These are phyloP conservation scores for Heimioporus punctisporus DNA, from an alignment of 1,284 basidiomycete species.

Conservation along the genomic window DNA sequence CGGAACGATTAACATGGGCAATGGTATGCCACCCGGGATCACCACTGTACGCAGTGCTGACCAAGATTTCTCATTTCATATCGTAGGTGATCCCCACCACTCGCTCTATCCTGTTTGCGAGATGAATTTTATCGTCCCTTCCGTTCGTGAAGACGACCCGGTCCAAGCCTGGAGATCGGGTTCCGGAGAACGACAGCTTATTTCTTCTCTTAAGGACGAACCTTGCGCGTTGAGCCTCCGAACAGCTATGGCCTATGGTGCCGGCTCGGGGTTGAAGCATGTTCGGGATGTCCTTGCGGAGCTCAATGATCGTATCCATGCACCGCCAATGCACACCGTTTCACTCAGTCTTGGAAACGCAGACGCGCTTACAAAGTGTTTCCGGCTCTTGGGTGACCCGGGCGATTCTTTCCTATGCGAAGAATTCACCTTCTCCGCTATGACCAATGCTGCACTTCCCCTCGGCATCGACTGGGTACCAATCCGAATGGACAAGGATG, in stretches of 20 bases:
- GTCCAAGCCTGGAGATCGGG: constrained; percentile 30
- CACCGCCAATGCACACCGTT: constrained; percentile 31
- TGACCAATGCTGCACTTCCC: constrained; percentile 40
- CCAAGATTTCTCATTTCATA: neutral
- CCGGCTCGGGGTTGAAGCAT: constrained; percentile 28
- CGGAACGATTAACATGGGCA: constrained; percentile 37
- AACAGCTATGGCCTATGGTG: constrained; percentile 32
- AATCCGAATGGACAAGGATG: constrained; percentile 56
- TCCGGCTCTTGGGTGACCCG: constrained; percentile 44
- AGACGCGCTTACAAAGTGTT: constrained; percentile 40
- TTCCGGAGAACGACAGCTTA: constrained; percentile 26
- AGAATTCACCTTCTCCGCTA: constrained; percentile 46
- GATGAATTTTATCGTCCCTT: constrained; percentile 34
- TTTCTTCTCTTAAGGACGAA: constrained; percentile 30
- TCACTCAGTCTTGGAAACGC: constrained; percentile 38
- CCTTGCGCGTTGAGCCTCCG: constrained; percentile 29
- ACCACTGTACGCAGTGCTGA: neutral
- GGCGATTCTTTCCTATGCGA: constrained; percentile 61
- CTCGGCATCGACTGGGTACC: constrained; percentile 45
- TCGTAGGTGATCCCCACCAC: constrained; percentile 30
- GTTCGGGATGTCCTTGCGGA: constrained; percentile 31
- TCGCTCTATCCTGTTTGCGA: constrained; percentile 29
- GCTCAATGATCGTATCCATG: constrained; percentile 32
- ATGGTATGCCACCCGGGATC: constrained; percentile 16
- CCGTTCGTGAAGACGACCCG: constrained; percentile 25